Evolutionary conservation across 2,329 filamentous ascomycete genomes (phyloP), one percentile per base, ranked within the genome.

Genomic region (Raffaelea deltoideospora): DNA sequence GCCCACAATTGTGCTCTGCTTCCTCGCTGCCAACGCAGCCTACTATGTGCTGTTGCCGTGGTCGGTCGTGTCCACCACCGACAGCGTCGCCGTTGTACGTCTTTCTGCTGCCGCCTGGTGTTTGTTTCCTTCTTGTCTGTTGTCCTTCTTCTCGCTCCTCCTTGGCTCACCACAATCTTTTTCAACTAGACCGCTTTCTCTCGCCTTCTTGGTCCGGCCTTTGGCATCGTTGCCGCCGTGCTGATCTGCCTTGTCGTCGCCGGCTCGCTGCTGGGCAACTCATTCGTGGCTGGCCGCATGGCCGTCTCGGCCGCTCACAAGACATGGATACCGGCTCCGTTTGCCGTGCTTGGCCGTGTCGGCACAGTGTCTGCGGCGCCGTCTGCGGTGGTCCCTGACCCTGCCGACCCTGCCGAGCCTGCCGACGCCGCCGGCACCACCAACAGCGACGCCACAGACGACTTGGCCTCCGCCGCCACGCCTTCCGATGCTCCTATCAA

Each of bases 41-140:
- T 78, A 76, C 50, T 78, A 78, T 43, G 60, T 77, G 17, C 55
- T 78, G 3, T 58, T 79, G 0, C 71, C 74, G 0, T 76, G 72
- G 72, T 50, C 64, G 18, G 56, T 67, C 1, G 57, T 78, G 3
- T 68, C 70, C 0, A 66, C 61, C 0, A 76, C 67, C 0, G 69
- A 78, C 42, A 75, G 71, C 18, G 67, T 78, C 1, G 74, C 73
- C 3, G 72, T 78, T 35, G 71, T 76, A 54, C 52, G 66, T 55
- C 4, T 22, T 24, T 10, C 11, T 32, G 7, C 18, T 30, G 19
- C 30, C 15, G 8, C 19, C 18, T 4, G 28, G 5, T 13, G 14
- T 23, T 22, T 15, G n/a, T 22, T 18, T 13, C 35, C 10, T 5
- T 31, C 30, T 33, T 24, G 35, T 20, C 41, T 17, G 27, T 14